Evolutionary conservation across 257 asterid genomes (phyloP).

Genomic region (Nicotiana tomentosiformis): DNA sequence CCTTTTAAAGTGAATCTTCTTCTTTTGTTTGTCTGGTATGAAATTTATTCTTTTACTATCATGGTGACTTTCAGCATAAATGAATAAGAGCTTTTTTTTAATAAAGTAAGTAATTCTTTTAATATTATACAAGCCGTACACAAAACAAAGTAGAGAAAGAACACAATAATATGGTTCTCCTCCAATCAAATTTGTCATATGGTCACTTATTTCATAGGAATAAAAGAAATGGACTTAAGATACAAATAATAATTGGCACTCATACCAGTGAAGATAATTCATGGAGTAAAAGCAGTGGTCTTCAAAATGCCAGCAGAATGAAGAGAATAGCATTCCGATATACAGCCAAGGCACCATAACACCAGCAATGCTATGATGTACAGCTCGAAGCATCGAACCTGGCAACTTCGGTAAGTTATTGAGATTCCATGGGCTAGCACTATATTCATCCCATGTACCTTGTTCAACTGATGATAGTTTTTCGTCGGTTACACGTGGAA

Average conservation of each 20-base stretch:
- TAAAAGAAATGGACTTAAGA: neutral
- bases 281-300: constrained; percentile 97
- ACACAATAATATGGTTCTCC: neutral
- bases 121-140: neutral
- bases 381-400: constrained; percentile 86
- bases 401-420: constrained; percentile 88
- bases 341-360: constrained; percentile 99
- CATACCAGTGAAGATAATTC: constrained; percentile 96
- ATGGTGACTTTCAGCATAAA: neutral
- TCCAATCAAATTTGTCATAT: neutral
- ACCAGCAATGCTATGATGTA: constrained; percentile 87
- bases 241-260: neutral
- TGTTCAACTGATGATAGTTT: constrained; percentile 47
- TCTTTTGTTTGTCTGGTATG: neutral
- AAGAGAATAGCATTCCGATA: constrained; percentile 87
- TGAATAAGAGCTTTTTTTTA: neutral
- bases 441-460: constrained; percentile 74
- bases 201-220: neutral
- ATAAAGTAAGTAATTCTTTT: neutral
- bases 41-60: neutral
- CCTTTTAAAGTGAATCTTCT: neutral
- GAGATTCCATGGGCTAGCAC: constrained; percentile 86
- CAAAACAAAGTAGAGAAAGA: neutral
- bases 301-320: constrained; percentile 99
- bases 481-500: constrained; percentile 58